Conservation (phyloP, 129 eudicot genomes). For the Cynara cardunculus region DNA sequence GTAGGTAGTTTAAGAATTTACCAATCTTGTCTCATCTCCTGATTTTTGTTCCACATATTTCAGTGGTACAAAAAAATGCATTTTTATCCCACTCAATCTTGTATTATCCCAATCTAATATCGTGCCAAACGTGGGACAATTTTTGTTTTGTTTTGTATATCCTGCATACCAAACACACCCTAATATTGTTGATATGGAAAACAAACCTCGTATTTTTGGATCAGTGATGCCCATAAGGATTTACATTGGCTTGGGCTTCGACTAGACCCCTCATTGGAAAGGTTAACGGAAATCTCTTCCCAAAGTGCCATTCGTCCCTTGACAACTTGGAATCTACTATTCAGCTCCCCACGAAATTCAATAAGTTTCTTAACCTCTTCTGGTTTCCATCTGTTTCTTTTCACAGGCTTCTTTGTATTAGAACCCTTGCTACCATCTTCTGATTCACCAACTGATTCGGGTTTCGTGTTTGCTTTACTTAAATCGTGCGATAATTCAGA, state of each 20-base stretch:
- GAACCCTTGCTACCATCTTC: slow-evolving; percentile 28
- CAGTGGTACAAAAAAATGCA: too few species aligned
- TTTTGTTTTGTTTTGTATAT: too few species aligned
- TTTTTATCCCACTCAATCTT: too few species aligned
- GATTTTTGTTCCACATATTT: too few species aligned
- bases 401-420: slow-evolving; percentile 38
- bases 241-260: slow-evolving; percentile 94
- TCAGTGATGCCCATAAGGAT: slow-evolving; percentile 86
- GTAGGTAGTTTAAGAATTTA: too few species aligned
- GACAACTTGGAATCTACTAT: slow-evolving; percentile 79
- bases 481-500: slow-evolving; percentile 48
- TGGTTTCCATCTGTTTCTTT: slow-evolving; percentile 89
- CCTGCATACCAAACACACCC: neutral
- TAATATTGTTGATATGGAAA: neutral
- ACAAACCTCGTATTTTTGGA: slow-evolving; percentile 92
- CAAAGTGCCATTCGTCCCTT: slow-evolving; percentile 98
- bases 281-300: slow-evolving; percentile 79
- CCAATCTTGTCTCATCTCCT: too few species aligned
- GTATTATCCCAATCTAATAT: too few species aligned
- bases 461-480: slow-evolving; percentile 43
- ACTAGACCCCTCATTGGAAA: slow-evolving; percentile 56
- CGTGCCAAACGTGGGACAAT: too few species aligned
- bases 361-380: slow-evolving; percentile 81
- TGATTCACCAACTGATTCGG: slow-evolving; percentile 16
- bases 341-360: slow-evolving; percentile 61